A percentile compares a stretch with the other conserved stretches of the same genome.
phyloP scores from a whole-genome alignment of 1,284 basidiomycete genomes.

The Paramarasmius palmivorus region DNA sequence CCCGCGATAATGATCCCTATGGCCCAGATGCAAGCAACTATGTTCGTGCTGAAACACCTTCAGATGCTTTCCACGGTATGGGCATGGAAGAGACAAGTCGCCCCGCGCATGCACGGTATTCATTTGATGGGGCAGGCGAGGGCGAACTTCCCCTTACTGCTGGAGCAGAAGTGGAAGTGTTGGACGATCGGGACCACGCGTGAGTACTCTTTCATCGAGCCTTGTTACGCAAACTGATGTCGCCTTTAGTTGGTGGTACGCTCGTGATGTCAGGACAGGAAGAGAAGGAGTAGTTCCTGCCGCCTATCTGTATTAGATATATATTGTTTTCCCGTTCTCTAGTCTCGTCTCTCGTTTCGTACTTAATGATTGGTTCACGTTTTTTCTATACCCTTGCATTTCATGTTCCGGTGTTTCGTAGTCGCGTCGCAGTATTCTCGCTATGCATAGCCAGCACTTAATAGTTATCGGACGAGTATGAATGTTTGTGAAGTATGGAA shows the following conservation, averaged over 20 bases:
- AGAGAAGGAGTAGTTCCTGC: conserved; percentile 87
- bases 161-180: conserved; percentile 73
- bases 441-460: not conserved
- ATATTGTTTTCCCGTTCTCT: conserved; percentile 18
- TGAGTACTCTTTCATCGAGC: conserved; percentile 41
- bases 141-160: conserved; percentile 72
- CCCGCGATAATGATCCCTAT: conserved; percentile 55
- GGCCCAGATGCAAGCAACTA: conserved; percentile 75
- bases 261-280: conserved; percentile 75
- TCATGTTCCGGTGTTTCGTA: not conserved
- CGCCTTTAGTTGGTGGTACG: conserved; percentile 84
- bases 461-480: too few relatives aligned
- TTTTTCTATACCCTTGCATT: conserved; percentile 20
- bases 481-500: not conserved
- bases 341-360: conserved; percentile 24
- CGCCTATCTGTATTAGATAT: conserved; percentile 75
- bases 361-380: conserved; percentile 39
- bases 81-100: conserved; percentile 67
- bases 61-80: conserved; percentile 66
- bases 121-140: conserved; percentile 75
- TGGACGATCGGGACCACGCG: conserved; percentile 80
- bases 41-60: conserved; percentile 75
- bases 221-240: conserved; percentile 10
- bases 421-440: conserved; percentile 7
- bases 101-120: conserved; percentile 77